Evolutionary conservation across 2,329 filamentous ascomycete genomes (phyloP), one percentile per base, ranked within the genome.

Genomic region (Alternaria gansuensis): DNA sequence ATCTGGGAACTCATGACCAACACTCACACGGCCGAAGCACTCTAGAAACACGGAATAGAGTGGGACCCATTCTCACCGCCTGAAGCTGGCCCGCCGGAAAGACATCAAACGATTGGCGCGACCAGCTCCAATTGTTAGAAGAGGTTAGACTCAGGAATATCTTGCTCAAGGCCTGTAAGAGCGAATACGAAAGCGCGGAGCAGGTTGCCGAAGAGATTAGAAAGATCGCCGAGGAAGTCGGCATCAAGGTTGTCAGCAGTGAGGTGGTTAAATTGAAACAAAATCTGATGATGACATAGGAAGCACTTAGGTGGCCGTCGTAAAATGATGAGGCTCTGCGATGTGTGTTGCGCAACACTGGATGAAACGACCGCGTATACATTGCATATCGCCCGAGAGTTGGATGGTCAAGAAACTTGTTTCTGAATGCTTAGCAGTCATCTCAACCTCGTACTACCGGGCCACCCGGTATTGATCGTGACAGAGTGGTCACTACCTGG

Each of bases 1-100:
- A n/a, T n/a, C n/a, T n/a, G n/a, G n/a, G 26, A 40, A 6, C 44
- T 61, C 10, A 61, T 61, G 54, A 61, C 54, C 1, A 59, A 62
- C 13, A 36, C 37, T 11, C 41, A 21, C 11, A 46, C 56, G 5
- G 36, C 43, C 14, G 13, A 21, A n/a, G 31, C 51, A 29, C 45
- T 10, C 1, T 28, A 4, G 6, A 21, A 29, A 17, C 17, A 4
- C 0, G n/a, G 14, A 3, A 9, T 37, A 23, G 26, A 28, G 1
- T 54, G 56, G 56, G 23, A 54, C 5, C 56, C 56, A 13, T 26
- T 41, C 14, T 58, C 41, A 17, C 23, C 55, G 4, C 24, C 28
- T n/a, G 43, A 39, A 4, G 51, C 43, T 31, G n/a, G 43, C 40
- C 14, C 14, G 6, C 6, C 43, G 1, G 34, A 41, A 14, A 7